Conservation (phyloP, 2,329 filamentous ascomycete species). For the Pezicula carpinea region DNA sequence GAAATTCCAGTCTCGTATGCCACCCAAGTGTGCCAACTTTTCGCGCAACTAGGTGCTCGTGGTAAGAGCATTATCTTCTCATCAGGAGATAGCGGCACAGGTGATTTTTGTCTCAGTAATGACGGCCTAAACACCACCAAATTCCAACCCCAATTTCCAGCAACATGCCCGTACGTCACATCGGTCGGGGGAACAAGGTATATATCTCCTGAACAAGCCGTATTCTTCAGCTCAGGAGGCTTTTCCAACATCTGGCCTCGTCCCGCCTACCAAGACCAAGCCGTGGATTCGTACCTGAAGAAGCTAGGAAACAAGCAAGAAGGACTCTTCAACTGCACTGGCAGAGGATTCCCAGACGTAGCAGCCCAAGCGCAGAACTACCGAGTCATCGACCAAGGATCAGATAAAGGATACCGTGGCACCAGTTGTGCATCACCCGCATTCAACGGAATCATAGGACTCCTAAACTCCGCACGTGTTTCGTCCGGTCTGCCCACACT, state of each 20-base stretch:
- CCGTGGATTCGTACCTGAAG: conserved; percentile 35
- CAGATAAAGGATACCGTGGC: no score
- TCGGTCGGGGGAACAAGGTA: no score
- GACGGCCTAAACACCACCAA: no score
- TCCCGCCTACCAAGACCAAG: conserved; percentile 38
- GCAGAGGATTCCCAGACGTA: conserved; percentile 48
- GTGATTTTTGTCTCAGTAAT: conserved; percentile 1
- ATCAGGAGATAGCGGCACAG: conserved; percentile 47
- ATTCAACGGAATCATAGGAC: no score
- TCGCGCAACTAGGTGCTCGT: conserved; percentile 58
- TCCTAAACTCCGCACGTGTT: no score
- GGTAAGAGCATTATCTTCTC: conserved; percentile 57
- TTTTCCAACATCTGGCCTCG: conserved; percentile 44
- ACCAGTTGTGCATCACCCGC: no score
- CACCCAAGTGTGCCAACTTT: conserved; percentile 53
- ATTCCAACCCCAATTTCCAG: no score
- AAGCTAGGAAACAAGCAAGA: not conserved
- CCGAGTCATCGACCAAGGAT: no score
- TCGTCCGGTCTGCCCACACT: no score
- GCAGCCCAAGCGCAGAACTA: not conserved
- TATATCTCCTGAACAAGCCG: no score
- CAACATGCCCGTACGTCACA: no score
- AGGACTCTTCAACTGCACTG: conserved; percentile 36
- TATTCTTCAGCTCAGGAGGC: conserved; percentile 30
- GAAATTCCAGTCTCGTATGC: conserved; percentile 56